Conservation (phyloP, 2,329 filamentous ascomycete genomes). For the Pestalotiopsis sp. region DNA sequence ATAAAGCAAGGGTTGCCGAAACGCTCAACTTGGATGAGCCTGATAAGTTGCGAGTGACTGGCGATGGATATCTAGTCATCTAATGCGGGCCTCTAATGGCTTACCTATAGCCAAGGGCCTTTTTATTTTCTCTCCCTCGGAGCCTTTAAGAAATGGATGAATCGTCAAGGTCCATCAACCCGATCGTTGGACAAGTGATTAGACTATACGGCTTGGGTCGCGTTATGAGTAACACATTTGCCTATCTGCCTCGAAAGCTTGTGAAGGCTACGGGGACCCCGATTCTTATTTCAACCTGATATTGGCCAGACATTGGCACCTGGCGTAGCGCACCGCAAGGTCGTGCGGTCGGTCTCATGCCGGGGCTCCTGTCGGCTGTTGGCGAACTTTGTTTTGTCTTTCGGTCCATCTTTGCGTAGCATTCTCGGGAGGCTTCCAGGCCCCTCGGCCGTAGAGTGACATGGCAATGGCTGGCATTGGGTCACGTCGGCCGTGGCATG, state of each 20-base stretch:
- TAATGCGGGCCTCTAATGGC: not conserved
- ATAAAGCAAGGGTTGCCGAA: not conserved
- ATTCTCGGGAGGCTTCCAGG: not conserved
- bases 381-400: not conserved
- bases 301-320: not conserved
- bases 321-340: not conserved
- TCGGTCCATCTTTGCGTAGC: constrained; percentile 1
- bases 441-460: not conserved
- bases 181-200: not conserved
- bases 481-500: not conserved
- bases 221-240: not conserved
- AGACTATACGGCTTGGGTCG: not conserved
- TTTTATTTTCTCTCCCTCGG: not conserved
- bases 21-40: not conserved
- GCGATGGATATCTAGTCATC: not conserved
- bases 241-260: not conserved
- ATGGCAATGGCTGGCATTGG: not conserved
- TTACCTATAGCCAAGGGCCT: not conserved
- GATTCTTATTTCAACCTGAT: not conserved
- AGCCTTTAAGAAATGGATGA: not conserved
- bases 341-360: not conserved
- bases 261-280: constrained; percentile 4
- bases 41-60: not conserved
- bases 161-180: not conserved
- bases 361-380: not conserved